Evolutionary conservation across 129 eudicot genomes (phyloP).

Genomic region (Flaveria brownii): DNA sequence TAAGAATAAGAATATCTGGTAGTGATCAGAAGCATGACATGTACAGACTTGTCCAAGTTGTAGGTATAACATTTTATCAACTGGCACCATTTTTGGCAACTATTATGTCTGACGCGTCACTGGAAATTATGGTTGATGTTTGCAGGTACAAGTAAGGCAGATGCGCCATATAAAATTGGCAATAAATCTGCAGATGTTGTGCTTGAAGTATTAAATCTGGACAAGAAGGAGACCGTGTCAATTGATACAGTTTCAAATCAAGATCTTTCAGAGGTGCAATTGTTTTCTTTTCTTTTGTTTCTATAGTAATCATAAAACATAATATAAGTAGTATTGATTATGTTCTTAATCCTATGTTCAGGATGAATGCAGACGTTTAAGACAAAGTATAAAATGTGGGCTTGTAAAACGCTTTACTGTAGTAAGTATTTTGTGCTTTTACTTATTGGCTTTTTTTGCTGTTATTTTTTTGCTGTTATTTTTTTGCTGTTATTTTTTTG

Average conservation of each 20-base stretch:
- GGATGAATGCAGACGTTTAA: constrained; percentile 89
- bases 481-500: background rate
- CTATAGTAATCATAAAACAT: constrained; percentile 5
- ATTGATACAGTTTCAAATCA: constrained; percentile 73
- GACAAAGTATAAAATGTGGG: constrained; percentile 82
- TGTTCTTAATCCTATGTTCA: constrained; percentile 29
- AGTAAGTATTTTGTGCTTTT: constrained; percentile 48
- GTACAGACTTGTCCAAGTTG: constrained; percentile 78
- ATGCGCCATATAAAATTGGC: constrained; percentile 57
- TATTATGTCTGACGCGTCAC: background rate
- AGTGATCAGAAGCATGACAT: constrained; percentile 72
- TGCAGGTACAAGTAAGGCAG: constrained; percentile 68
- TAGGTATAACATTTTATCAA: constrained; percentile 49
- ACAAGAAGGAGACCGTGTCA: constrained; percentile 71
- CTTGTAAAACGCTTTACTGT: constrained; percentile 74
- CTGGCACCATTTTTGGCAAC: background rate
- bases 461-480: background rate
- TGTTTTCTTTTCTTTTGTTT: background rate
- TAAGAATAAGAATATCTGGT: constrained; percentile 69
- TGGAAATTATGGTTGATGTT: constrained; percentile 22
- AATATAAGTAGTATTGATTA: constrained; percentile 1
- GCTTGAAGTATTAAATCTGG: constrained; percentile 76
- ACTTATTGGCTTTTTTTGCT: background rate
- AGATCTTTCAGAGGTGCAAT: constrained; percentile 69
- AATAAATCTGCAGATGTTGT: constrained; percentile 52